These are phyloP conservation scores for Botrytis squamosa DNA, from an alignment of 2,329 filamentous ascomycete genomes.

Conservation along the genomic window DNA sequence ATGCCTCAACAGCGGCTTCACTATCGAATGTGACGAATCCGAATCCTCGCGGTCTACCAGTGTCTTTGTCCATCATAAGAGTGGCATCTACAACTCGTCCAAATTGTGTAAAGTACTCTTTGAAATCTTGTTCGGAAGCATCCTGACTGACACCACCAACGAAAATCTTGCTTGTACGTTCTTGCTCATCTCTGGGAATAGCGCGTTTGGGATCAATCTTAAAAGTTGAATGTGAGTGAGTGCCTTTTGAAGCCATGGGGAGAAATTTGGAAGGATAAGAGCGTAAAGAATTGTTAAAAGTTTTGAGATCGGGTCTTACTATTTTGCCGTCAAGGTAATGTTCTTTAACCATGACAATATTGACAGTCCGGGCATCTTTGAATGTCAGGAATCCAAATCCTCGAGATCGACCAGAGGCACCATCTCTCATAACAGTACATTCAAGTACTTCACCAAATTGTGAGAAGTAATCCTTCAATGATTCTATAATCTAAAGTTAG, in stretches of 20 bases:
- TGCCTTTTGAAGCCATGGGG: constrained; percentile 31
- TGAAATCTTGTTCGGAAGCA: constrained; percentile 93
- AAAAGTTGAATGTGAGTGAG: constrained; percentile 28
- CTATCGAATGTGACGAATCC: constrained; percentile 98
- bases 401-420: constrained; percentile 85
- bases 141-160: constrained; percentile 97
- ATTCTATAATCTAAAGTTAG: constrained; percentile 60
- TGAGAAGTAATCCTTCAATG: constrained; percentile 93
- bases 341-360: constrained; percentile 99
- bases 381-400: constrained; percentile 98
- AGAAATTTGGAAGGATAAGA: constrained; percentile 27
- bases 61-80: constrained; percentile 99
- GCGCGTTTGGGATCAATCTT: constrained; percentile 95
- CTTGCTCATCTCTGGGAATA: constrained; percentile 95
- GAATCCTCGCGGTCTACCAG: constrained; percentile 91
- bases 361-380: constrained; percentile 95
- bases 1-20: constrained; percentile 90
- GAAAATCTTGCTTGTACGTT: constrained; percentile 98
- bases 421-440: constrained; percentile 99
- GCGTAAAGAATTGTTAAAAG: constrained; percentile 26
- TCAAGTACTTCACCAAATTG: constrained; percentile 97
- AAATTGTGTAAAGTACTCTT: constrained; percentile 94
- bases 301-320: constrained; percentile 55
- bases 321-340: constrained; percentile 98
- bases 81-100: constrained; percentile 95